Evolutionary conservation across 352 stramenopile species (phyloP).

Genomic region (Globisporangium canariense): DNA sequence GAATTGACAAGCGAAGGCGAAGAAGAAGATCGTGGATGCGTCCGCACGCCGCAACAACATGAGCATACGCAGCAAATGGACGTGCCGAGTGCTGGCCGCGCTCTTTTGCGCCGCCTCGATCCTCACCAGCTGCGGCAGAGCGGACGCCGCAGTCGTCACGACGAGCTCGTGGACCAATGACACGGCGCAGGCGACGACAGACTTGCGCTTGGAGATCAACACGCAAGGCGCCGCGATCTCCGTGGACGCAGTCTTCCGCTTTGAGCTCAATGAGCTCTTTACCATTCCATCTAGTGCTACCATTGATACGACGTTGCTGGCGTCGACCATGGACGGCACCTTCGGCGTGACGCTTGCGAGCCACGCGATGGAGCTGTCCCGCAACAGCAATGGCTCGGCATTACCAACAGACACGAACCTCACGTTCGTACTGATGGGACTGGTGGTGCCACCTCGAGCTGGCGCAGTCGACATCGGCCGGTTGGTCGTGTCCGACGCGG

Average conservation of each 20-base stretch:
- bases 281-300: constrained; percentile 17
- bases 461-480: constrained; percentile 18
- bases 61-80: background rate
- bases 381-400: constrained; percentile 16
- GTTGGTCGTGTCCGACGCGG: constrained; percentile 21
- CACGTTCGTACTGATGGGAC: constrained; percentile 10
- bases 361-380: constrained; percentile 21
- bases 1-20: background rate
- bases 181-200: constrained; percentile 20
- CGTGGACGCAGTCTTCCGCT: constrained; percentile 26
- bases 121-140: background rate
- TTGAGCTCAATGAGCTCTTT: constrained; percentile 28
- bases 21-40: background rate
- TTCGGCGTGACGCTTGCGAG: constrained; percentile 22
- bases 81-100: background rate
- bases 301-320: constrained; percentile 19
- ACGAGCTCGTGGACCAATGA: constrained; percentile 25
- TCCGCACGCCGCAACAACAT: background rate
- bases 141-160: constrained; percentile 1
- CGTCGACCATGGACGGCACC: constrained; percentile 20
- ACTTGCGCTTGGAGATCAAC: constrained; percentile 25
- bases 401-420: constrained; percentile 10
- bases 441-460: constrained; percentile 14
- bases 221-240: constrained; percentile 22
- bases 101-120: background rate